phyloP scores from a whole-genome alignment of 306 rosid species.

The Aeschynomene evenia region DNA sequence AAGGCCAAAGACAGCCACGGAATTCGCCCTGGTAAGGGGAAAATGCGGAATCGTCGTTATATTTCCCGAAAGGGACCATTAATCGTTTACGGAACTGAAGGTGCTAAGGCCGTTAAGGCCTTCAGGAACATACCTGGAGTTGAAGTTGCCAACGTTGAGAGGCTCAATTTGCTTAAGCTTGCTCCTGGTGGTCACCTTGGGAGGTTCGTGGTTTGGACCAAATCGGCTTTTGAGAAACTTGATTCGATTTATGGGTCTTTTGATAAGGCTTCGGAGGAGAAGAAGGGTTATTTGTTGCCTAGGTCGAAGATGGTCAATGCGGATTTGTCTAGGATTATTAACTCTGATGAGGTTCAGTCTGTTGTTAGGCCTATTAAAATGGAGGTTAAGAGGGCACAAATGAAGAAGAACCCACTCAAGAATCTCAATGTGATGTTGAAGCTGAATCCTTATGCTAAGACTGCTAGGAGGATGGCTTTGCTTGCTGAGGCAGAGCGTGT shows the following conservation, averaged over 20 bases:
- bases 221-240: conserved; percentile 81
- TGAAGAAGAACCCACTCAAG: conserved; percentile 86
- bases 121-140: conserved; percentile 77
- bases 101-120: conserved; percentile 78
- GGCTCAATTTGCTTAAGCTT: conserved; percentile 65
- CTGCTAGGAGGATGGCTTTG: conserved; percentile 71
- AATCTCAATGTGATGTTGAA: conserved; percentile 66
- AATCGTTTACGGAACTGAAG: conserved; percentile 73
- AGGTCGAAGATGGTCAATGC: conserved; percentile 78
- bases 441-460: conserved; percentile 81
- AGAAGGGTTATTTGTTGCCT: conserved; percentile 64
- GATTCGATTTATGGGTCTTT: conserved; percentile 84
- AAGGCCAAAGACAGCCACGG: conserved; percentile 73
- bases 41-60: conserved; percentile 79
- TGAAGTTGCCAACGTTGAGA: conserved; percentile 70
- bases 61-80: conserved; percentile 75
- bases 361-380: conserved; percentile 79
- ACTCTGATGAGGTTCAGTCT: conserved; percentile 83
- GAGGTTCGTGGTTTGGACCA: conserved; percentile 82
- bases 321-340: conserved; percentile 75
- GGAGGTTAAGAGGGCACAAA: conserved; percentile 53
- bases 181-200: conserved; percentile 95
- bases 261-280: conserved; percentile 71
- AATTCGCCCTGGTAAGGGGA: conserved; percentile 82
- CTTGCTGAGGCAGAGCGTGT: conserved; percentile 77